phyloP scores from a whole-genome alignment of 306 rosid genomes.

The Ammopiptanthus mongolicus region DNA sequence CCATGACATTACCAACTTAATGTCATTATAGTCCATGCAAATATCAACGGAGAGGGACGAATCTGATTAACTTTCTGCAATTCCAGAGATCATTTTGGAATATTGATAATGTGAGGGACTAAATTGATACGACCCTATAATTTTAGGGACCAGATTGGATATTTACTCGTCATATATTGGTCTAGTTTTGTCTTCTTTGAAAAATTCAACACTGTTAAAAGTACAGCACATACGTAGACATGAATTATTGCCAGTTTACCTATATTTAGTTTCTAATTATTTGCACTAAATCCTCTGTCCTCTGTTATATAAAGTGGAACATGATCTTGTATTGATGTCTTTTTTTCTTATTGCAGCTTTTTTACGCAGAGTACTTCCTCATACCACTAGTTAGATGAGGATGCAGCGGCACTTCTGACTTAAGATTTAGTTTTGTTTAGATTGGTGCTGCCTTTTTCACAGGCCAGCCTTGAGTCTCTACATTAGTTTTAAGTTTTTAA shows the following conservation, averaged over 20 bases:
- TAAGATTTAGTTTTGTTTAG: background rate
- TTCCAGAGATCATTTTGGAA: too few species aligned
- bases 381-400: slow-evolving; percentile 77
- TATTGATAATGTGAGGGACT: too few species aligned
- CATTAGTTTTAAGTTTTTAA: background rate
- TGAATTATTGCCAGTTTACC: background rate
- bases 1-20: too few species aligned
- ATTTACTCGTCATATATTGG: background rate
- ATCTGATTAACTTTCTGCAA: too few species aligned
- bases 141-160: too few species aligned
- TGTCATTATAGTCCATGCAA: too few species aligned
- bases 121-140: too few species aligned
- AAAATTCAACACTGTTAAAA: background rate
- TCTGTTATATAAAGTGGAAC: background rate
- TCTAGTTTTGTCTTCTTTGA: background rate
- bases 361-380: slow-evolving; percentile 84
- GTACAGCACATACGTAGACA: background rate
- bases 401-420: background rate
- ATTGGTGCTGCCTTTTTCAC: background rate
- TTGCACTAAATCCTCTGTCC: background rate
- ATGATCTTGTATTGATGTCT: background rate
- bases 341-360: slow-evolving; percentile 58
- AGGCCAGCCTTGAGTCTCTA: background rate
- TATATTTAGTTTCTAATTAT: background rate
- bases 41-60: too few species aligned